These are phyloP conservation scores for Coniochaeta sp. DNA, from an alignment of 2,329 filamentous ascomycete species.

Conservation along the genomic window DNA sequence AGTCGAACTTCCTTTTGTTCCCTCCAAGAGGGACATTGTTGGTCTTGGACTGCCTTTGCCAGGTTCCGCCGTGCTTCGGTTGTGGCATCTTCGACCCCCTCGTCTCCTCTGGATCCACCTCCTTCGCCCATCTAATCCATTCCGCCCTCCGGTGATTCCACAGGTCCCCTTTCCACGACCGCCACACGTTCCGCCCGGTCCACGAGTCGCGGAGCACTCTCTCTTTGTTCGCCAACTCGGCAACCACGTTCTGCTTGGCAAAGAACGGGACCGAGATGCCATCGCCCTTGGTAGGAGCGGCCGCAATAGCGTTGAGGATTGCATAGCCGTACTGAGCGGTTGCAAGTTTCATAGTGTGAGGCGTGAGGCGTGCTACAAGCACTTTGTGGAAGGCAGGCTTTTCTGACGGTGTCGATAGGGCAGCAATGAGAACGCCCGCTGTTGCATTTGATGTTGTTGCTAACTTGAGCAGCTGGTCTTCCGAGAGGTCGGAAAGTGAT, in stretches of 20 bases:
- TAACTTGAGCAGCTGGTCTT: constrained; percentile 53
- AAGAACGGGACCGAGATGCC: constrained; percentile 47
- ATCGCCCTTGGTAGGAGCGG: constrained; percentile 40
- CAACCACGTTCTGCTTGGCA: constrained; percentile 49
- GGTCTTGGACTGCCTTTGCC: constrained; percentile 5
- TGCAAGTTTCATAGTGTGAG: constrained; percentile 38
- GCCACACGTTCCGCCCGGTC: constrained; percentile 49
- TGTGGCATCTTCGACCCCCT: constrained; percentile 26
- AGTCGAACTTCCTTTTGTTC: background rate
- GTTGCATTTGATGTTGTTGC: constrained; percentile 48
- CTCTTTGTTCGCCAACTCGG: constrained; percentile 39
- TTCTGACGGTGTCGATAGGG: constrained; percentile 37
- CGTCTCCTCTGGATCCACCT: constrained; percentile 31
- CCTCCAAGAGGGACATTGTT: background rate
- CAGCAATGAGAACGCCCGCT: constrained; percentile 41
- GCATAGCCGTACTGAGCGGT: constrained; percentile 43
- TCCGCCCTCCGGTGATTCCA: constrained; percentile 46
- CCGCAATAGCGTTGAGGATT: constrained; percentile 40
- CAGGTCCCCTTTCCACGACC: constrained; percentile 49
- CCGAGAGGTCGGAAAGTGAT: constrained; percentile 54
- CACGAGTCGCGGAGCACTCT: constrained; percentile 42
- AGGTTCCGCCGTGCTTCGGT: constrained; percentile 8
- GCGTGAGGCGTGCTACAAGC: constrained; percentile 39
- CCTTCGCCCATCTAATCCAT: constrained; percentile 52
- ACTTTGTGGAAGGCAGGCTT: constrained; percentile 49